These are phyloP conservation scores for Wickerhamiella bombiphila DNA, from an alignment of 805 yeast species.

Conservation along the genomic window DNA sequence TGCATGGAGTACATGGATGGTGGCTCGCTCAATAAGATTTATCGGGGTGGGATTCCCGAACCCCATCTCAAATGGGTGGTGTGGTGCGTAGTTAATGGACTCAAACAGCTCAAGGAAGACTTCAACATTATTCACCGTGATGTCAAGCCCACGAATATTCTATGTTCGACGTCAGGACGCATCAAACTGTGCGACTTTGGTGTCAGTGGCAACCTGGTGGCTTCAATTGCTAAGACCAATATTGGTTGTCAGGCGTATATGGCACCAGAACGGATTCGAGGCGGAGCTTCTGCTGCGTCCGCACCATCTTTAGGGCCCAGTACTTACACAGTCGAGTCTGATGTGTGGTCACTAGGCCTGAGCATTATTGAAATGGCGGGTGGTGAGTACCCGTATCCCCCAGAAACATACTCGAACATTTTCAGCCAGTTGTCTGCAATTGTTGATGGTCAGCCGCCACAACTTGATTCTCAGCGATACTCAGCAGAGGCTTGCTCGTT, in stretches of 20 bases:
- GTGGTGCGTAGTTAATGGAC: constrained; percentile 64
- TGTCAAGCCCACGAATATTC: constrained; percentile 89
- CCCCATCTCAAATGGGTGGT: constrained; percentile 66
- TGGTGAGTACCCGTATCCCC: constrained; percentile 92
- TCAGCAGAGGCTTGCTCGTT: constrained; percentile 70
- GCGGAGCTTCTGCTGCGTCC: too few relatives aligned
- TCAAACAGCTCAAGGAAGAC: constrained; percentile 69
- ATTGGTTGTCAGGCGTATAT: constrained; percentile 96
- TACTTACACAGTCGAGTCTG: constrained; percentile 87
- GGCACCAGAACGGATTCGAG: constrained; percentile 88
- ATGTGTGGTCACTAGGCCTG: constrained; percentile 88
- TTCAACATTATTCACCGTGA: constrained; percentile 93
- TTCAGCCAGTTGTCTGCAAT: constrained; percentile 90
- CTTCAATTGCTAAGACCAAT: constrained; percentile 86
- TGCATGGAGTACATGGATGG: constrained; percentile 98
- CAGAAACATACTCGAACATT: constrained; percentile 79
- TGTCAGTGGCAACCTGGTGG: constrained; percentile 87
- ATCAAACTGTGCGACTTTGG: constrained; percentile 93
- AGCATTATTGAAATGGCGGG: constrained; percentile 75
- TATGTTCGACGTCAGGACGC: constrained; percentile 70
- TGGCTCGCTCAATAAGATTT: constrained; percentile 78
- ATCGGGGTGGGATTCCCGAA: constrained; percentile 66
- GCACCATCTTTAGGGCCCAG: too few relatives aligned
- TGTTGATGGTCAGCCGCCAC: constrained; percentile 92
- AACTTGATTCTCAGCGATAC: constrained; percentile 45